A percentile compares a stretch with the other conserved stretches of the same genome.
phyloP scores from a whole-genome alignment of 2,329 filamentous ascomycete species.

The Aspergillus candidus region DNA sequence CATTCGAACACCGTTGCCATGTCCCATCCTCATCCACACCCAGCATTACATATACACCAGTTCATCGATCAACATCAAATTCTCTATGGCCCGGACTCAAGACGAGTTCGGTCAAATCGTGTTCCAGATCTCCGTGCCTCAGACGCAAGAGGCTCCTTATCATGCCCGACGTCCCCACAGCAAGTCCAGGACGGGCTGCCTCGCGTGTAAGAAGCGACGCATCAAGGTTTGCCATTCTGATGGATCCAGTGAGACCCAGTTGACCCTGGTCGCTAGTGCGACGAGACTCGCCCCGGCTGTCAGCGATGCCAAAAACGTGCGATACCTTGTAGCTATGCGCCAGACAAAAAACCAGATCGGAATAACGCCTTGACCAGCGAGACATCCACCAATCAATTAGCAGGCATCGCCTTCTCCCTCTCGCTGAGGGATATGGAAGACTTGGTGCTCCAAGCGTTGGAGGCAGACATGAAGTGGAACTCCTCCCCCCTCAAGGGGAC shows the following conservation, averaged over 20 bases:
- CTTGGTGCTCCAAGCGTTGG: conserved; percentile 10
- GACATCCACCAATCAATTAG: not conserved
- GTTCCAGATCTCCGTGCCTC: conserved; percentile 4
- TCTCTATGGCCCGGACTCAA: too few relatives aligned
- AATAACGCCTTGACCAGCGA: not conserved
- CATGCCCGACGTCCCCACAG: conserved; percentile 18
- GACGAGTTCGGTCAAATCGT: conserved; percentile 5
- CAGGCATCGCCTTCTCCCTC: conserved; percentile 9
- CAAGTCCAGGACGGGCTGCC: conserved; percentile 24
- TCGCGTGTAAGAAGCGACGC: conserved; percentile 24
- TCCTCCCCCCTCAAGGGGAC: too few relatives aligned
- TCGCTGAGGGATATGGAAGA: conserved; percentile 13
- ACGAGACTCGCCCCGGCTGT: conserved; percentile 25
- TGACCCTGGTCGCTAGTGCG: conserved; percentile 16
- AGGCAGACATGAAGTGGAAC: not conserved
- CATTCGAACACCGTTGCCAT: too few relatives aligned
- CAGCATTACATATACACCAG: too few relatives aligned
- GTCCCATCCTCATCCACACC: too few relatives aligned
- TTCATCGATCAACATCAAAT: too few relatives aligned
- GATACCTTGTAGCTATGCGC: conserved; percentile 17
- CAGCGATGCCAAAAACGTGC: conserved; percentile 19
- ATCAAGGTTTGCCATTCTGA: conserved; percentile 20
- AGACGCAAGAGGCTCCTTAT: not conserved
- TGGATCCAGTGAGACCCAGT: not conserved
- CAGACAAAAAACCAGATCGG: not conserved